phyloP scores from a whole-genome alignment of 345 rosid species.

The Eucalyptus curtisii region DNA sequence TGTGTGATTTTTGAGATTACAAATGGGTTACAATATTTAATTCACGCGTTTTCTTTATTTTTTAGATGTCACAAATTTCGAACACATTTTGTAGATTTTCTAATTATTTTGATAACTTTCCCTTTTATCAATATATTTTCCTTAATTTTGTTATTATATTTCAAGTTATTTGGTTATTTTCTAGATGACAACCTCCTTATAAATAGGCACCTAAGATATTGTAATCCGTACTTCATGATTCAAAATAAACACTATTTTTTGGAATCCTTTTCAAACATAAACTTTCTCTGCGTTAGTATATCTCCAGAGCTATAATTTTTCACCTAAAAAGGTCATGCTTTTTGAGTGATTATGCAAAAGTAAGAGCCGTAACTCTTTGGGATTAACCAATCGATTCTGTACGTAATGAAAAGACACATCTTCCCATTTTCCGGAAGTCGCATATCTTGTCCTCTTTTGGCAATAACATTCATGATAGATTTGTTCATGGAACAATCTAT shows the following conservation, averaged over 20 bases:
- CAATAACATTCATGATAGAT: not conserved
- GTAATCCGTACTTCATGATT: rapidly evolving
- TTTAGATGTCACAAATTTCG: too few species aligned
- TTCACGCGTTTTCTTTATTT: too few species aligned
- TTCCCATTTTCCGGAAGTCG: not conserved
- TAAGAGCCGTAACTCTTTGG: not conserved
- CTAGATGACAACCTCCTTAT: rapidly evolving
- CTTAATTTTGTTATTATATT: too few species aligned
- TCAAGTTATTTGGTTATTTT: too few species aligned
- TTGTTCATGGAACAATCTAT: not conserved
- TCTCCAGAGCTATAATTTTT: not conserved
- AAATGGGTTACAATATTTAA: too few species aligned
- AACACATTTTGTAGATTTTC: too few species aligned
- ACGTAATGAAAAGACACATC: not conserved
- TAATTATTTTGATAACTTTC: too few species aligned
- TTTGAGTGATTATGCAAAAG: not conserved
- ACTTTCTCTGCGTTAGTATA: rapidly evolving
- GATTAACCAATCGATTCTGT: not conserved
- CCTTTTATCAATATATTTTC: too few species aligned
- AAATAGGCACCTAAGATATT: rapidly evolving
- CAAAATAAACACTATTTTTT: too few species aligned
- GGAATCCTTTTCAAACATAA: too few species aligned
- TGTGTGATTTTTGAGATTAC: too few species aligned
- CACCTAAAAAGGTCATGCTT: not conserved
- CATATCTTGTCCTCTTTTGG: not conserved